phyloP scores from a whole-genome alignment of 805 yeast species.

The Saccharomycopsis oosterbeekiorum region DNA sequence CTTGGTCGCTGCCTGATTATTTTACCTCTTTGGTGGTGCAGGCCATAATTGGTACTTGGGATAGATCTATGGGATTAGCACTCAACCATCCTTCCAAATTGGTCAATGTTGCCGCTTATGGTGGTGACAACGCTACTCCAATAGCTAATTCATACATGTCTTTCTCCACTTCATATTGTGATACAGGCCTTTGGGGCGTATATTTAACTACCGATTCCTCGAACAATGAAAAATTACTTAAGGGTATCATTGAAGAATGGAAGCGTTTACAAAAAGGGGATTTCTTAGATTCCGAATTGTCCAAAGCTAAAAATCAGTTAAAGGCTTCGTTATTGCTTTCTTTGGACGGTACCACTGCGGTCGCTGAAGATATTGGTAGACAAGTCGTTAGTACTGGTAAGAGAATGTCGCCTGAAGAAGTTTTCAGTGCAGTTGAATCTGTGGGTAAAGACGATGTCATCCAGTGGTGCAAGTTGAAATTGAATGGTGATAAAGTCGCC shows the following conservation, averaged over 20 bases:
- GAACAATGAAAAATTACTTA: conserved; percentile 47
- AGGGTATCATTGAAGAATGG: conserved; percentile 83
- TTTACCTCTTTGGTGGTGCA: conserved; percentile 93
- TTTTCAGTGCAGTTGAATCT: conserved; percentile 54
- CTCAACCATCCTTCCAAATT: conserved; percentile 79
- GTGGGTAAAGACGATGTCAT: conserved; percentile 74
- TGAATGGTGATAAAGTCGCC: conserved; percentile 72
- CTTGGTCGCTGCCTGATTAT: conserved; percentile 94
- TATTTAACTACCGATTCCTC: conserved; percentile 69
- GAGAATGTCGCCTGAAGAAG: conserved; percentile 38
- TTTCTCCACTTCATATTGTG: conserved; percentile 93
- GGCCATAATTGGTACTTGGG: conserved; percentile 97
- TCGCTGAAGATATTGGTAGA: conserved; percentile 96
- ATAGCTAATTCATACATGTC: conserved; percentile 94
- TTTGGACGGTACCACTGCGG: conserved; percentile 88
- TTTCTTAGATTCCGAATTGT: conserved; percentile 76
- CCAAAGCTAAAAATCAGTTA: conserved; percentile 87
- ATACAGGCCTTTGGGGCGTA: conserved; percentile 96
- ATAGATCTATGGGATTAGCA: conserved; percentile 79
- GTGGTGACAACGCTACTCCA: conserved; percentile 48
- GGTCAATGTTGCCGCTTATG: conserved; percentile 52
- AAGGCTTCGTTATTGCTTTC: conserved; percentile 86
- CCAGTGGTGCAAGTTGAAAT: conserved; percentile 78
- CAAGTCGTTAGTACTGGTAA: conserved; percentile 91
- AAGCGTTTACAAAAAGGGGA: conserved; percentile 69